These are phyloP conservation scores for Biscutella auriculata DNA, from an alignment of 441 rosid species.

Conservation along the genomic window DNA sequence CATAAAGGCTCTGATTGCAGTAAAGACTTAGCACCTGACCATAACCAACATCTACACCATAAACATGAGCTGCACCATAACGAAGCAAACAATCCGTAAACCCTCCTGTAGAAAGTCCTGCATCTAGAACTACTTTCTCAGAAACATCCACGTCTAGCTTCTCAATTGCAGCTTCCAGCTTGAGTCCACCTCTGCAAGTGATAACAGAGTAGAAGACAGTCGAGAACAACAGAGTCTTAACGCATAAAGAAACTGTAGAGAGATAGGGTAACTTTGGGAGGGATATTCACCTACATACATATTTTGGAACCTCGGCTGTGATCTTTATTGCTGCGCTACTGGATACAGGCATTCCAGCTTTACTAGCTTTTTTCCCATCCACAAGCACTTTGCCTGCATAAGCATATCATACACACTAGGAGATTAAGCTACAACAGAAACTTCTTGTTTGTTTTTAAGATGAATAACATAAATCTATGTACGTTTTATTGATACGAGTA, in stretches of 20 bases:
- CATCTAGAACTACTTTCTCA: constrained; percentile 86
- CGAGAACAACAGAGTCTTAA: constrained; percentile 1
- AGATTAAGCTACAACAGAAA: neutral
- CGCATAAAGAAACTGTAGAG: neutral
- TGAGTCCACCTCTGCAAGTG: constrained; percentile 69
- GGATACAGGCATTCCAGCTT: constrained; percentile 82
- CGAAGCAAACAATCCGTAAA: constrained; percentile 92
- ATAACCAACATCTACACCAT: constrained; percentile 94
- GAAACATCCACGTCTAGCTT: constrained; percentile 66
- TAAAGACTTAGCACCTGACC: constrained; percentile 51
- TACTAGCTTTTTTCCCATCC: constrained; percentile 67
- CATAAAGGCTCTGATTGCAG: neutral
- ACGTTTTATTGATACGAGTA: neutral
- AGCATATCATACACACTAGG: neutral
- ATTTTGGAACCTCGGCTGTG: constrained; percentile 76
- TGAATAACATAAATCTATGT: neutral
- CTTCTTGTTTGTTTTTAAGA: neutral
- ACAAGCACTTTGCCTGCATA: constrained; percentile 71
- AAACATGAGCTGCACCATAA: constrained; percentile 77
- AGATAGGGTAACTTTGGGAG: constrained; percentile 2
- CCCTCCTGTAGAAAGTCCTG: constrained; percentile 94
- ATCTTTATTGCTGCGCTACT: constrained; percentile 59
- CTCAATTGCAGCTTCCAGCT: constrained; percentile 89
- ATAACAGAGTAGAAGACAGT: neutral
- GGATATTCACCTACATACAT: constrained; percentile 94